Percentiles rank a stretch among this genome's conserved stretches.
These are phyloP conservation scores for Penicillium sp. DNA, from an alignment of 2,329 filamentous ascomycete species.

Conservation along the genomic window DNA sequence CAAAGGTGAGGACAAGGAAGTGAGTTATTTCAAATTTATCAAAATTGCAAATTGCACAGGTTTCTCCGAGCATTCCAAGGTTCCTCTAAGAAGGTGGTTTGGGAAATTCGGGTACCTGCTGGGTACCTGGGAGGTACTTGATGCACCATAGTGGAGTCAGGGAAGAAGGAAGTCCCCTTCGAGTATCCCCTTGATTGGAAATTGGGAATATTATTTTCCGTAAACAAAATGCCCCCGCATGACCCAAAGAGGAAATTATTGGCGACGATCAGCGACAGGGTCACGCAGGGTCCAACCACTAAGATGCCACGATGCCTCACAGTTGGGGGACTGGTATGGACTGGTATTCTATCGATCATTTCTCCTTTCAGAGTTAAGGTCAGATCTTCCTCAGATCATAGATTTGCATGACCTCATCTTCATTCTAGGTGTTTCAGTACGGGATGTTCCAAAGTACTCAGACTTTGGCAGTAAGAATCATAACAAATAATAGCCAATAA, in stretches of 20 bases:
- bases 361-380: conserved; percentile 1
- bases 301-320: not conserved
- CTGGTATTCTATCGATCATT: conserved; percentile 4
- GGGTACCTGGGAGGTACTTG: conserved; percentile 6
- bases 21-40: not conserved
- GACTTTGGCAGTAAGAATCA: not conserved
- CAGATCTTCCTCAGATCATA: conserved; percentile 1
- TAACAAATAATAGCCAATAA: not conserved
- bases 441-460: too few relatives aligned
- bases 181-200: conserved; percentile 9
- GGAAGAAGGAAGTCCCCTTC: not conserved
- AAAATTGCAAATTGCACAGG: not conserved
- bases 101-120: conserved; percentile 5
- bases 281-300: conserved; percentile 14
- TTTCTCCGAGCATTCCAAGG: conserved; percentile 11
- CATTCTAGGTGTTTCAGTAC: not conserved
- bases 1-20: not conserved
- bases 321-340: not conserved
- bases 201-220: conserved; percentile 2
- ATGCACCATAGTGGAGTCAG: not conserved
- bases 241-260: conserved; percentile 3
- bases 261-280: conserved; percentile 13
- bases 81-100: conserved; percentile 2
- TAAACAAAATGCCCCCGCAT: conserved; percentile 14
- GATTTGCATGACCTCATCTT: conserved; percentile 6